These are phyloP conservation scores for Trametes polyzona DNA, from an alignment of 1,284 basidiomycete species.

Conservation along the genomic window DNA sequence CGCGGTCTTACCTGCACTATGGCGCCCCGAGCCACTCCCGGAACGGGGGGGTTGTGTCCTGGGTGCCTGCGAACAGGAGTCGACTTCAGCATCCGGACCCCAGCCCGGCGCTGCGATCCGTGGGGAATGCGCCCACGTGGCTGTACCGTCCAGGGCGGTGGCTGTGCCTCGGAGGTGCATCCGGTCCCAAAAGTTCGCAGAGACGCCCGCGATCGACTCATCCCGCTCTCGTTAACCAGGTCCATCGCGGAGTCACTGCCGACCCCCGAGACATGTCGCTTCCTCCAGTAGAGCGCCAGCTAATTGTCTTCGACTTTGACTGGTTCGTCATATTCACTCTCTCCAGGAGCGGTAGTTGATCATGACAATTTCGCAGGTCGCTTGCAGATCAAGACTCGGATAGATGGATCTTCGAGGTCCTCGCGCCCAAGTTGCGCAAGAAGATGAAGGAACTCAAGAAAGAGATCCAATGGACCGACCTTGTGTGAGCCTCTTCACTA, in stretches of 20 bases:
- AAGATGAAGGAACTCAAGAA: conserved; percentile 78
- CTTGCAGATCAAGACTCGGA: conserved; percentile 97
- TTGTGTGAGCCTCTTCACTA: conserved; percentile 66
- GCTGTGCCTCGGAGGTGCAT: neutral
- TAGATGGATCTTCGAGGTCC: conserved; percentile 93
- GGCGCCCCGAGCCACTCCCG: too few relatives aligned
- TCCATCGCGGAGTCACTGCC: neutral
- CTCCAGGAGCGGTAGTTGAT: neutral
- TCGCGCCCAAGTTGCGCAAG: conserved; percentile 83
- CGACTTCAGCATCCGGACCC: neutral
- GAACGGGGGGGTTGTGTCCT: too few relatives aligned
- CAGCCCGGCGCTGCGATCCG: too few relatives aligned
- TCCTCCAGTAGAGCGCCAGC: conserved; percentile 60
- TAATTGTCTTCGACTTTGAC: conserved; percentile 97
- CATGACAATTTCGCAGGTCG: conserved; percentile 55
- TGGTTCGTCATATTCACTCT: conserved; percentile 58
- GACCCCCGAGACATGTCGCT: conserved; percentile 38
- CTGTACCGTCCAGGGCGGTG: neutral
- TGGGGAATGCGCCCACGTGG: neutral
- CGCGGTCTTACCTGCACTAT: too few relatives aligned
- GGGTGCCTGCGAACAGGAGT: neutral
- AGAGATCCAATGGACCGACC: conserved; percentile 90
- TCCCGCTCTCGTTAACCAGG: neutral
- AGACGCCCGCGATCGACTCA: neutral
- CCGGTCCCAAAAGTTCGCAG: neutral